These are phyloP conservation scores for Ceratobasidium papillatum DNA, from an alignment of 1,284 basidiomycete genomes.

Conservation along the genomic window DNA sequence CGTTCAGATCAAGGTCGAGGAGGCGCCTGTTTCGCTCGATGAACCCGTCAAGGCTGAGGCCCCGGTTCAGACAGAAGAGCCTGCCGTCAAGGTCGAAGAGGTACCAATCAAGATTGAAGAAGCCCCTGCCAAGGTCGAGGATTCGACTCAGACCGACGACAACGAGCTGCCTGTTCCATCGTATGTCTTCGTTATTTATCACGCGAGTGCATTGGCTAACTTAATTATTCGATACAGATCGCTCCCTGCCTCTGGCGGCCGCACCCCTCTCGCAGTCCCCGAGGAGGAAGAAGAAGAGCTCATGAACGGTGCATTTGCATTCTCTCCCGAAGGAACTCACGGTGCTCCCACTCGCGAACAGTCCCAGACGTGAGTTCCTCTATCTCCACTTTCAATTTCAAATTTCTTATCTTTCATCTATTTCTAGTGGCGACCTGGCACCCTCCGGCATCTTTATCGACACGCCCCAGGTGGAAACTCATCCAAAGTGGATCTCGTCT, in stretches of 20 bases:
- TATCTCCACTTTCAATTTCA: background rate
- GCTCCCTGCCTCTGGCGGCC: background rate
- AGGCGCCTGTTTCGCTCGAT: background rate
- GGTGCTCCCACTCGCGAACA: background rate
- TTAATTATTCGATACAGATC: background rate
- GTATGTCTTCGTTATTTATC: background rate
- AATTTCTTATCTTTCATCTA: background rate
- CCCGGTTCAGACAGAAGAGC: background rate
- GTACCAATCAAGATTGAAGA: background rate
- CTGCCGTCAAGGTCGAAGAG: slow-evolving; percentile 1
- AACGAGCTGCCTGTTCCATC: background rate
- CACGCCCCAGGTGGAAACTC: background rate
- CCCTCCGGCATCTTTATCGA: slow-evolving; percentile 22
- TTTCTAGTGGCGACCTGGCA: background rate
- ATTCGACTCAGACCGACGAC: background rate
- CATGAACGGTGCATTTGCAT: slow-evolving; percentile 7
- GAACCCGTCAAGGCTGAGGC: background rate
- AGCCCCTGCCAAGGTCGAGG: background rate
- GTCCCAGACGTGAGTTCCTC: background rate
- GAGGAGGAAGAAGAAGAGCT: slow-evolving; percentile 1
- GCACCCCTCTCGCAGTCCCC: slow-evolving; percentile 4
- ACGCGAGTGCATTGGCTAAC: background rate
- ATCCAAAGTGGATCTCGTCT: slow-evolving; percentile 21
- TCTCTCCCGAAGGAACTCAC: slow-evolving; percentile 16
- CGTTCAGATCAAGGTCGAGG: slow-evolving; percentile 6